Conservation (phyloP, 1,139 yeast species). For the Saccharomycopsis hybrid region DNA sequence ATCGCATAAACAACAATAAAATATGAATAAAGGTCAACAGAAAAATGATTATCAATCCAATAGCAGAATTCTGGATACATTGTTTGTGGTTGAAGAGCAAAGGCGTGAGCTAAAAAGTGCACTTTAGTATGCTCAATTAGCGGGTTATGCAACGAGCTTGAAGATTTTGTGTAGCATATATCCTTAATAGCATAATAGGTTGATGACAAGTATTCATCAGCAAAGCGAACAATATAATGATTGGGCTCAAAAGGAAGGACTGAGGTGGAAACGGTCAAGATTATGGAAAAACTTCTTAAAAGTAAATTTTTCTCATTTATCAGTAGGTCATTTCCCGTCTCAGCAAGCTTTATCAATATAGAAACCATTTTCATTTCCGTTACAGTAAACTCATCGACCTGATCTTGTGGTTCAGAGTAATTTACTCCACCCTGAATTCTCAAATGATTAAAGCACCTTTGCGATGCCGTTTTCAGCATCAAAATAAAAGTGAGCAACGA, state of each 20-base stretch:
- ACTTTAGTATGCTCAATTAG: constrained; percentile 12
- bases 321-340: neutral
- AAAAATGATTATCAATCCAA: constrained; percentile 1
- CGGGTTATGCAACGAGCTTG: neutral
- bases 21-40: constrained; percentile 6
- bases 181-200: constrained; percentile 7
- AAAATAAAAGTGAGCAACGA: constrained; percentile 3
- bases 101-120: constrained; percentile 4
- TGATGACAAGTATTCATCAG: neutral
- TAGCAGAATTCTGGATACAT: neutral
- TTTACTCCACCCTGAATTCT: neutral
- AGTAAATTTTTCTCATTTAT: constrained; percentile 11
- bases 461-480: neutral
- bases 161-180: neutral
- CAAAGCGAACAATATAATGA: constrained; percentile 8
- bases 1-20: constrained; percentile 9
- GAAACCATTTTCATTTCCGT: constrained; percentile 13
- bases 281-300: constrained; percentile 1
- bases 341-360: constrained; percentile 5
- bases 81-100: constrained; percentile 5
- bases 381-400: neutral
- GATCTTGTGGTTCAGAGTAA: no score
- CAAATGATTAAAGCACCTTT: neutral
- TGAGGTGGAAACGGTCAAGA: neutral
- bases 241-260: neutral